A percentile compares a stretch with the other conserved stretches of the same genome.
Conservation (phyloP, 192 early-diverging fungal genomes). For the Umbelopsis ramanniana region DNA sequence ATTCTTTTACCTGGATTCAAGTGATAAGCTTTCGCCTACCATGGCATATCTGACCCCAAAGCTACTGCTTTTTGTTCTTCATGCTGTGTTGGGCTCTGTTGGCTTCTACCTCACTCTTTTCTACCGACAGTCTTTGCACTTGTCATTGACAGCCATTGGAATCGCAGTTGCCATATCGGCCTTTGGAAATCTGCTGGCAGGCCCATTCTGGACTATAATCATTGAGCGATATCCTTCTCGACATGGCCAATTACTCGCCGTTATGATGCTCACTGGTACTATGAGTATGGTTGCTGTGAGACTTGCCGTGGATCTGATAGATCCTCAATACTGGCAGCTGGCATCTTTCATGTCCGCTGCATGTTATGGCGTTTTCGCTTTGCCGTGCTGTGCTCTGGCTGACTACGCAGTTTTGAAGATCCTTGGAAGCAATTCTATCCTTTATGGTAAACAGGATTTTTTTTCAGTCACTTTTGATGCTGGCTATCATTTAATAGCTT, state of each 20-base stretch:
- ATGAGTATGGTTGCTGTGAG: background rate
- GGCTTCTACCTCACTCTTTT: constrained; percentile 14
- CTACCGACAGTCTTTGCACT: constrained; percentile 2
- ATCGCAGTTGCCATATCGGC: constrained; percentile 2
- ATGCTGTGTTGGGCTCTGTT: constrained; percentile 21
- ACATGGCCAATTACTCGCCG: background rate
- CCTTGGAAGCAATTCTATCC: constrained; percentile 10
- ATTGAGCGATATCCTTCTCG: background rate
- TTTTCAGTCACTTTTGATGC: background rate
- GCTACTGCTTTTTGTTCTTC: constrained; percentile 20
- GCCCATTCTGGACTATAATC: constrained; percentile 12
- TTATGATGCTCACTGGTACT: background rate
- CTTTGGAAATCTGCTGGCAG: constrained; percentile 13
- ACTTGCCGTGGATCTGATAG: background rate
- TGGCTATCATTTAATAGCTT: background rate
- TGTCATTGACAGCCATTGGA: background rate
- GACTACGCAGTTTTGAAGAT: constrained; percentile 13
- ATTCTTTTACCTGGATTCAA: background rate
- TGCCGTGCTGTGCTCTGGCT: constrained; percentile 17
- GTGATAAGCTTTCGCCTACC: background rate
- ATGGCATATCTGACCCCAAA: constrained; percentile 22
- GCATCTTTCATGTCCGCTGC: background rate
- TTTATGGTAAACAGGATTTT: background rate
- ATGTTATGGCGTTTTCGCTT: constrained; percentile 5
- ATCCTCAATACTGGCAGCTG: background rate